Base-by-base conservation (phyloP, 345 rosid species). In the Populus deltoides region DNA sequence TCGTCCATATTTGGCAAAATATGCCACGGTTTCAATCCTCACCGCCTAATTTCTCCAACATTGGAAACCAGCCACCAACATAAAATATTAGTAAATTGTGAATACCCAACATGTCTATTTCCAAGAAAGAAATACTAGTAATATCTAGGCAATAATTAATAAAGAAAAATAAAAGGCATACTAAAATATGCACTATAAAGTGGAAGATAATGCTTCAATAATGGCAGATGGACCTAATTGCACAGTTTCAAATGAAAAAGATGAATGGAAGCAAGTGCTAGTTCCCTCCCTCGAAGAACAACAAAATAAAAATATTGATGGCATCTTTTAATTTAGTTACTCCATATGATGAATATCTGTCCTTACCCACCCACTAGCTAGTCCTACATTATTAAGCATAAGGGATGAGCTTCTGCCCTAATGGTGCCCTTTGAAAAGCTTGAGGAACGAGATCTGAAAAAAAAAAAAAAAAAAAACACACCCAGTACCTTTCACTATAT, bases 1-100 rank as follows among this genome's bases (percentile, higher is more conserved):
- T 71, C 74, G 77, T 72, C 92, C 85, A 82, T 74, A 77, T 85
- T 78, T 79, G 84, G 92, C 80, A 86, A 86, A 84, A 87, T 41
- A 71, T 41, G 35, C 55, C 78, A 63, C 79, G 66, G 45, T 35
- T 75, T 53, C 71, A 62, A 74, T 24, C 18, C n/a, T 53, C 38
- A 71, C 25, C 6, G 16, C 51, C 18, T 20, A 49, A 47, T n/a
- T 2, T 31, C 59, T 39, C 33, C 33, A 27, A 16, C 61, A 25
- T 47, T 6, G n/a, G 51, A 11, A 38, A 13, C 3, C 51, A 35
- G 5, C 24, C 47, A 69, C n/a, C 25, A 17, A 2, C 13, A 16
- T 68, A 18, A 9, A 67, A 1, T 39, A 39, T 39, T 35, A 22
- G 49, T 18, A 25, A 66, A 35, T 33, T 36, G 13, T 38, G 1